phyloP scores from a whole-genome alignment of 1,284 basidiomycete genomes.

The Trichosporon coremiiforme region DNA sequence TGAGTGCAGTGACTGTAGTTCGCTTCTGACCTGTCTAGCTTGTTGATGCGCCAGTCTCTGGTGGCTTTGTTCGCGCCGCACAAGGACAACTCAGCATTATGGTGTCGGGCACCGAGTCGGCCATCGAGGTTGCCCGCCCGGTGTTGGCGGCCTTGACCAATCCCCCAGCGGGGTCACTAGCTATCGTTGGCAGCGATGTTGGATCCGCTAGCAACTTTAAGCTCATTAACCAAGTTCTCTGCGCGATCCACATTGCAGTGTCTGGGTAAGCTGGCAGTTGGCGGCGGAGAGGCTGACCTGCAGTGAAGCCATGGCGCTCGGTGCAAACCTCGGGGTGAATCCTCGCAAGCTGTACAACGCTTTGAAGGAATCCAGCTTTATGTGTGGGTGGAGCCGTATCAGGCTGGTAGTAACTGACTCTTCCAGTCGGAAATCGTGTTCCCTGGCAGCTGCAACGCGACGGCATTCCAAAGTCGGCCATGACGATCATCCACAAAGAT shows the following conservation, averaged over 20 bases:
- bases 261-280: background rate
- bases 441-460: constrained; percentile 46
- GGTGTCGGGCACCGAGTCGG: background rate
- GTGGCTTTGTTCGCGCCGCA: background rate
- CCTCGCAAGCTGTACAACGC: constrained; percentile 43
- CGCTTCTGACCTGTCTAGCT: background rate
- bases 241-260: background rate
- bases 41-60: background rate
- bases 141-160: background rate
- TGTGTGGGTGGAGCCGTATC: constrained; percentile 41
- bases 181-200: background rate
- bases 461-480: constrained; percentile 44
- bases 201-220: background rate
- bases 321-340: constrained; percentile 49
- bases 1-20: constrained; percentile 22
- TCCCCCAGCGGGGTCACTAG: background rate
- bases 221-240: background rate
- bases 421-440: constrained; percentile 45
- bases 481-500: constrained; percentile 52
- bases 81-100: background rate
- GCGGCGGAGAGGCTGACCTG: constrained; percentile 11
- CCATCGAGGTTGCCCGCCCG: background rate
- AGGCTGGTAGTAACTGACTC: background rate
- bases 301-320: constrained; percentile 53
- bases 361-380: constrained; percentile 52